phyloP scores from a whole-genome alignment of 805 yeast species.

The Teunomyces aglyptinius region DNA sequence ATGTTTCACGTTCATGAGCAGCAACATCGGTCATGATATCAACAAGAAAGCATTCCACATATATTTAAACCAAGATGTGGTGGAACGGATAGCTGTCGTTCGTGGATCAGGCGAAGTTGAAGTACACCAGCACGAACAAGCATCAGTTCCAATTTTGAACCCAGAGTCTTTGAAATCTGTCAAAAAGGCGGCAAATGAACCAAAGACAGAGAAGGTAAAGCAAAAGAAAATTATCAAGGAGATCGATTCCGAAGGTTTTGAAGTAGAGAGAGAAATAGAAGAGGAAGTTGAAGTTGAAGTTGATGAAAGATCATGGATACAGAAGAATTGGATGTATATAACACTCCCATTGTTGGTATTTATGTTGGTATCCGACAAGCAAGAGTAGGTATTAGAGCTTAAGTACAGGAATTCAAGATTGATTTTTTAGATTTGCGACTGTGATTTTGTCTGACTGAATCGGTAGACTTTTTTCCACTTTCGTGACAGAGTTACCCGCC shows the following conservation, averaged over 20 bases:
- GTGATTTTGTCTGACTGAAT: background rate
- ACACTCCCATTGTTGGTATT: slow-evolving; percentile 46
- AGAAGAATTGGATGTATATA: slow-evolving; percentile 62
- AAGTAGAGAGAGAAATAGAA: slow-evolving; percentile 19
- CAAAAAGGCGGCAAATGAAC: slow-evolving; percentile 6
- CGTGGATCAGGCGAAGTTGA: slow-evolving; percentile 6
- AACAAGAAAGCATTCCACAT: slow-evolving; percentile 3
- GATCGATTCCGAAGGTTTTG: slow-evolving; percentile 24
- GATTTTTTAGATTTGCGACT: no score
- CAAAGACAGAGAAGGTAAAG: slow-evolving; percentile 12
- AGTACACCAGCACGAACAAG: slow-evolving; percentile 7
- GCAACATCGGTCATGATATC: slow-evolving; percentile 1
- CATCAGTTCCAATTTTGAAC: slow-evolving; percentile 30
- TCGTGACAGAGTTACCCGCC: background rate
- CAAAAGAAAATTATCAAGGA: slow-evolving; percentile 17
- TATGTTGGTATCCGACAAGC: slow-evolving; percentile 26
- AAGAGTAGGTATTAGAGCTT: background rate
- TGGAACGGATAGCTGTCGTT: slow-evolving; percentile 6
- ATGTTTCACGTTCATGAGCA: slow-evolving; percentile 28
- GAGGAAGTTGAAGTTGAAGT: slow-evolving; percentile 20
- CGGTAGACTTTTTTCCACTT: background rate
- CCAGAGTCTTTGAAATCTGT: slow-evolving; percentile 16
- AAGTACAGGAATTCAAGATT: background rate
- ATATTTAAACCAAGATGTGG: slow-evolving; percentile 1
- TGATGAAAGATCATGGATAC: slow-evolving; percentile 47